Percentiles rank a stretch among this genome's conserved stretches.
phyloP scores from a whole-genome alignment of 306 rosid genomes.

The Vigna mungo region DNA sequence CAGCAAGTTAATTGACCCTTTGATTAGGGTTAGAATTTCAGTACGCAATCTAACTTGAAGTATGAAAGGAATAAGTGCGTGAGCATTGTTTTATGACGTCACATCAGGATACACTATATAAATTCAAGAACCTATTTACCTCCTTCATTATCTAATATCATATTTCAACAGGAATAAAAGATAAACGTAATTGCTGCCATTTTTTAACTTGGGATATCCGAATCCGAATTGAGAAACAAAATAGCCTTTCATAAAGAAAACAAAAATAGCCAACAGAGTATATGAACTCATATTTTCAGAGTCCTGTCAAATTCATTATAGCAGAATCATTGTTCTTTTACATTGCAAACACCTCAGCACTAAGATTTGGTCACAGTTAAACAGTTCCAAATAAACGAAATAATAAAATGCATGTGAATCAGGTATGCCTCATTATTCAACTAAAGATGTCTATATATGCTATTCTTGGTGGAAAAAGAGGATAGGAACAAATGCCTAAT shows the following conservation, averaged over 20 bases:
- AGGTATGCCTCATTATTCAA: no score
- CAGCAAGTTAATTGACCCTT: background rate
- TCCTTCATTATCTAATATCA: background rate
- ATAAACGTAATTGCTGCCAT: background rate
- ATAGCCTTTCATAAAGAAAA: background rate
- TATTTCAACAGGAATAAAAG: background rate
- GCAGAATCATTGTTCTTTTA: background rate
- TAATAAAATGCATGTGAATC: no score
- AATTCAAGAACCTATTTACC: background rate
- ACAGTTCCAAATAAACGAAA: no score
- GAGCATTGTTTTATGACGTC: background rate
- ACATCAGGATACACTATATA: constrained; percentile 1
- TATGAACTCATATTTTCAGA: background rate
- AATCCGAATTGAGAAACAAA: background rate
- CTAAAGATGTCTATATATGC: no score
- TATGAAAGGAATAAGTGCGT: background rate
- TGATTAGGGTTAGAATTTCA: background rate
- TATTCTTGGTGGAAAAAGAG: no score
- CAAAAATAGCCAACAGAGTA: background rate
- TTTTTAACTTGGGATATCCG: background rate
- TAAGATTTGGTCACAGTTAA: no score
- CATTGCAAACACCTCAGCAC: background rate
- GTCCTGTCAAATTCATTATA: background rate
- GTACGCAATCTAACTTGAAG: background rate
- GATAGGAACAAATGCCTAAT: no score